A percentile compares a stretch with the other conserved stretches of the same genome.
These are phyloP conservation scores for Gleditsia sinensis DNA, from an alignment of 306 rosid genomes.

Conservation along the genomic window DNA sequence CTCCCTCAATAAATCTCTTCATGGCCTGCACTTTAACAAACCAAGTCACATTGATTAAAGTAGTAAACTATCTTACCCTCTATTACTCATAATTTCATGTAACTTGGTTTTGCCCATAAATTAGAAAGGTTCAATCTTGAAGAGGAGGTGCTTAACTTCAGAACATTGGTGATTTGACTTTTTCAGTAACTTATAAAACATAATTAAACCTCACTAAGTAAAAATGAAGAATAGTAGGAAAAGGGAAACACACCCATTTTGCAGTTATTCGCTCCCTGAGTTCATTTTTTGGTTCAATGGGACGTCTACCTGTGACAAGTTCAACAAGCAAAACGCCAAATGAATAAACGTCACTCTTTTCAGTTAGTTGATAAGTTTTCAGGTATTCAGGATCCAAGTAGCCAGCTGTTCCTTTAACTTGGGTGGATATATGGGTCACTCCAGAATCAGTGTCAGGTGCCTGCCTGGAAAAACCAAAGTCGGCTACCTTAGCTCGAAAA, in stretches of 20 bases:
- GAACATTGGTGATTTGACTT: background rate
- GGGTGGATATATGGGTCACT: constrained; percentile 91
- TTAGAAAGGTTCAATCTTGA: constrained; percentile 4
- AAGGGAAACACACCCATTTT: constrained; percentile 67
- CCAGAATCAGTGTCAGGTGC: constrained; percentile 90
- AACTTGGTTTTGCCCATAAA: constrained; percentile 5
- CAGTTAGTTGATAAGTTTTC: constrained; percentile 89
- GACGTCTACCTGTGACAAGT: constrained; percentile 93
- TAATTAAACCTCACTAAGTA: background rate
- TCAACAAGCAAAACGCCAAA: constrained; percentile 94
- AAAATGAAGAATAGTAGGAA: constrained; percentile 23
- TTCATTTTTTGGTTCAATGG: constrained; percentile 86
- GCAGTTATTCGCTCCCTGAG: constrained; percentile 74
- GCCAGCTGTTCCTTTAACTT: constrained; percentile 99
- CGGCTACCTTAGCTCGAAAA: constrained; percentile 91
- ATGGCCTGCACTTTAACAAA: constrained; percentile 72
- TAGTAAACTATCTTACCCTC: background rate
- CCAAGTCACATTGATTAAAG: constrained; percentile 13
- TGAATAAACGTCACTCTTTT: constrained; percentile 96
- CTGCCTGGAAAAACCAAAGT: constrained; percentile 92
- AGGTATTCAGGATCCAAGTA: constrained; percentile 98
- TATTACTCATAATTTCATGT: background rate
- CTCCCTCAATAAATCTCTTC: constrained; percentile 72
- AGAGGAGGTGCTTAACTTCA: constrained; percentile 7
- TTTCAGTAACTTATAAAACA: background rate